A percentile compares a stretch with the other conserved stretches of the same genome.
Conservation (phyloP, 805 yeast genomes). For the Cyberlindnera xishuangbannaensis region DNA sequence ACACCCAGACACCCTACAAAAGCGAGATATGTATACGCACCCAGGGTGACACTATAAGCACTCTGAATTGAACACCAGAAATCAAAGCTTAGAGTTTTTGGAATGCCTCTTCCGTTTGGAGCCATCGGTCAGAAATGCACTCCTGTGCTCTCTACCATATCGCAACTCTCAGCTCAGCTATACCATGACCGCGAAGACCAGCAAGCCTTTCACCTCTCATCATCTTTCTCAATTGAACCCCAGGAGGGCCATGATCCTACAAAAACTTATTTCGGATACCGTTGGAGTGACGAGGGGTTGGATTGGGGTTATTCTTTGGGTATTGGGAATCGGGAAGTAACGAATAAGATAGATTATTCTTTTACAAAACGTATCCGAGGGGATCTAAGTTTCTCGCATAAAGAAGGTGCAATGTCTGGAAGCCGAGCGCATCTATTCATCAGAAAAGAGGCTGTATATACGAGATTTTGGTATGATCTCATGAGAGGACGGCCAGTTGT, state of each 20-base stretch:
- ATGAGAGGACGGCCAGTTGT: conserved; percentile 1
- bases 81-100: too few species aligned
- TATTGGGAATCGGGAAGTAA: background rate
- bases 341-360: conserved; percentile 5
- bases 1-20: too few species aligned
- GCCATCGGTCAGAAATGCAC: conserved; percentile 9
- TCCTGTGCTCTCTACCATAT: conserved; percentile 5
- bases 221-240: conserved; percentile 1
- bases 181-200: conserved; percentile 2
- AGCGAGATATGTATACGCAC: too few species aligned
- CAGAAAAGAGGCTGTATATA: background rate
- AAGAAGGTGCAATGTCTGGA: background rate
- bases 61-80: too few species aligned
- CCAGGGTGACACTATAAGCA: too few species aligned
- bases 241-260: conserved; percentile 1
- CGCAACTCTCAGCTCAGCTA: conserved; percentile 5
- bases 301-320: conserved; percentile 7
- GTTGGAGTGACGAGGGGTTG: conserved; percentile 2
- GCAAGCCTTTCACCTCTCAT: conserved; percentile 3
- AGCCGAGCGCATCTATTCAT: conserved; percentile 1
- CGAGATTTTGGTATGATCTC: conserved; percentile 2
- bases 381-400: conserved; percentile 1
- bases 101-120: conserved; percentile 7
- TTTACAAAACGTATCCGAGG: conserved; percentile 1
- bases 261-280: conserved; percentile 4